These are phyloP conservation scores for Rhodotorula kratochvilovae DNA, from an alignment of 768 basidiomycete genomes.

Conservation along the genomic window DNA sequence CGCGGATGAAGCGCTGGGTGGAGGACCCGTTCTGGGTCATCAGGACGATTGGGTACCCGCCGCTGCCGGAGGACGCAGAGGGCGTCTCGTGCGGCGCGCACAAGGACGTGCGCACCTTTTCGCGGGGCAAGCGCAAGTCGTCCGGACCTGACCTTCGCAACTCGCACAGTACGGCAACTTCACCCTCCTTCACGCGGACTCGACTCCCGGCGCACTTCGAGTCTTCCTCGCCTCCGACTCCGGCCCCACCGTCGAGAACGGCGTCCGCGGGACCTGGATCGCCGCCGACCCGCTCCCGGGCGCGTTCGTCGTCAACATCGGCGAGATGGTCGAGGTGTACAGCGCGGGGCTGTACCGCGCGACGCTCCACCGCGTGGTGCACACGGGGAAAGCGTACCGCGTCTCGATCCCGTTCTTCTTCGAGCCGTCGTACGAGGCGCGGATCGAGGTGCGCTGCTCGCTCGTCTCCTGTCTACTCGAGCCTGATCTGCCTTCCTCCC, in stretches of 20 bases:
- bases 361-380: conserved; percentile 84
- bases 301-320: conserved; percentile 84
- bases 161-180: conserved; percentile 74
- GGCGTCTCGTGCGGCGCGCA: conserved; percentile 88
- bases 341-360: conserved; percentile 78
- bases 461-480: fast-evolving
- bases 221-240: conserved; percentile 54
- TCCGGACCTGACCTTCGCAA: too few relatives aligned
- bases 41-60: conserved; percentile 73
- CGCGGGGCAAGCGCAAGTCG: too few relatives aligned
- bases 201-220: conserved; percentile 72
- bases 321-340: conserved; percentile 85
- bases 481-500: background rate
- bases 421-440: conserved; percentile 77
- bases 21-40: conserved; percentile 75
- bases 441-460: conserved; percentile 48
- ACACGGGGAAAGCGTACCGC: conserved; percentile 66
- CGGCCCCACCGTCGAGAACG: background rate
- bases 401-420: conserved; percentile 93
- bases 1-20: conserved; percentile 61
- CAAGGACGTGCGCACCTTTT: conserved; percentile 52
- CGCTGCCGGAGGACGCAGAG: conserved; percentile 69
- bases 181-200: conserved; percentile 77
- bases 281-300: conserved; percentile 76
- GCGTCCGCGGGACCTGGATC: conserved; percentile 58